Evolutionary conservation across 768 basidiomycete genomes (phyloP), one percentile per base, ranked within the genome.

Genomic region (Pisolithus microcarpus): DNA sequence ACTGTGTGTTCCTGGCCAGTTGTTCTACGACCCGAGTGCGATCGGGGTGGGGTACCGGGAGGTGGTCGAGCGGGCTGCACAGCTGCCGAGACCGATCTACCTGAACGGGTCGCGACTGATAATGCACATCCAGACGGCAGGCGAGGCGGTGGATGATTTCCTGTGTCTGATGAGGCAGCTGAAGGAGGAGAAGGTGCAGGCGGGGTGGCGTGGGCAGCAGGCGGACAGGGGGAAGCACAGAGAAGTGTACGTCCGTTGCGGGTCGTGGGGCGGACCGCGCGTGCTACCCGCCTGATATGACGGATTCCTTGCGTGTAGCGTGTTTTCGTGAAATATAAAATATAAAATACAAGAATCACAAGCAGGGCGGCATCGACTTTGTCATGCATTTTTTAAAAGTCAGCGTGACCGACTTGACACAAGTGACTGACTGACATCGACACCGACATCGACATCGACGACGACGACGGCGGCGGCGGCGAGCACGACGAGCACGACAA

Each of bases 41-140:
- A 66, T 93, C 40, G 90, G 91, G 11, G 65, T 90, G 38, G 74
- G 73, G 31, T 85, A 82, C 55, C 72, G 76, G 43, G 84, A 92
- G 59, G 78, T 96, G 52, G 78, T 77, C n/a, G 80, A 84, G 48
- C 71, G 82, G 36, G 83, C 82, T 0, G 72, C 67, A 42, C 69
- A 74, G 26, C 78, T 95, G 4, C 75, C 83, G 4, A 73, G 82
- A 34, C 91, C 91, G 9, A 76, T 95, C 48, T 71, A 72, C 46
- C 72, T 92, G 44, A 78, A 79, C 18, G 83, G 86, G 38, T 84
- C 86, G 34, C 79, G 95, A 11, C 70, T 93, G 16, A 87, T 95
- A 10, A 65, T 94, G 3, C 93, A 97, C 64, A 79, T 92, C 50
- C 93, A 98, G 65, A 91, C 85, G 1, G 75, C 81, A 2, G 78